Percentiles rank a stretch among this genome's conserved stretches.
These are phyloP conservation scores for Crithidia mellificae DNA, from an alignment of 208 protist species.

Conservation along the genomic window DNA sequence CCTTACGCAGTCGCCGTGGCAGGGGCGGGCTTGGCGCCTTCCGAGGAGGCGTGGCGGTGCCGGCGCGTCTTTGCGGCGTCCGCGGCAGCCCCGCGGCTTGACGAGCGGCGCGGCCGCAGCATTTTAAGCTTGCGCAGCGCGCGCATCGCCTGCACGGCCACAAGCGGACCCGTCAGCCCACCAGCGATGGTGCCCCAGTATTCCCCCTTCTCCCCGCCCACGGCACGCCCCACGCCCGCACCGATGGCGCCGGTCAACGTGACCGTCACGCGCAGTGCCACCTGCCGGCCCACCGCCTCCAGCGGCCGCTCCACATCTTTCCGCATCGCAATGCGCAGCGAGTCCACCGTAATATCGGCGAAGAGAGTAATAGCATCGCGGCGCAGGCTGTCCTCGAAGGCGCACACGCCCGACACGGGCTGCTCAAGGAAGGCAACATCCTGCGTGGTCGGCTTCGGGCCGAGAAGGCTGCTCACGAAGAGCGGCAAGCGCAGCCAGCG, in stretches of 20 bases:
- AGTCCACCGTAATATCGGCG: conserved; percentile 68
- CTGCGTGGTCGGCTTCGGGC: conserved; percentile 28
- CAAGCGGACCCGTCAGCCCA: conserved; percentile 32
- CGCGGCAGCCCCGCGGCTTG: background rate
- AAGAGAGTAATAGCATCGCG: conserved; percentile 50
- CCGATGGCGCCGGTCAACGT: conserved; percentile 42
- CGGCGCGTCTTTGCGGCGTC: conserved; percentile 21
- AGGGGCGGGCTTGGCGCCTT: background rate
- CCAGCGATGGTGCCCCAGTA: conserved; percentile 79
- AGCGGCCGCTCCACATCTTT: conserved; percentile 21
- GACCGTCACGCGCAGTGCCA: conserved; percentile 40
- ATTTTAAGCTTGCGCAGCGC: conserved; percentile 18
- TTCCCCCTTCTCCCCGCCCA: conserved; percentile 57
- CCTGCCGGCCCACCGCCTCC: conserved; percentile 30
- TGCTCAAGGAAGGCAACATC: conserved; percentile 49
- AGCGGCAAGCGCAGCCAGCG: conserved; percentile 48
- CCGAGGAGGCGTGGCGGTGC: conserved; percentile 13
- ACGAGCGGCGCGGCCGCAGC: conserved; percentile 21
- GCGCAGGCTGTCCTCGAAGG: conserved; percentile 65
- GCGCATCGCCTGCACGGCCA: conserved; percentile 26
- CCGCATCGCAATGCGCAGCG: conserved; percentile 32
- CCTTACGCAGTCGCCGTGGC: background rate
- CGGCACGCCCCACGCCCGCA: conserved; percentile 50
- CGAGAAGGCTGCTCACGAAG: conserved; percentile 62
- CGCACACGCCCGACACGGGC: conserved; percentile 38